Evolutionary conservation across 2,329 filamentous ascomycete genomes (phyloP), one percentile per base, ranked within the genome.

Genomic region (Aureobasidium sp.): DNA sequence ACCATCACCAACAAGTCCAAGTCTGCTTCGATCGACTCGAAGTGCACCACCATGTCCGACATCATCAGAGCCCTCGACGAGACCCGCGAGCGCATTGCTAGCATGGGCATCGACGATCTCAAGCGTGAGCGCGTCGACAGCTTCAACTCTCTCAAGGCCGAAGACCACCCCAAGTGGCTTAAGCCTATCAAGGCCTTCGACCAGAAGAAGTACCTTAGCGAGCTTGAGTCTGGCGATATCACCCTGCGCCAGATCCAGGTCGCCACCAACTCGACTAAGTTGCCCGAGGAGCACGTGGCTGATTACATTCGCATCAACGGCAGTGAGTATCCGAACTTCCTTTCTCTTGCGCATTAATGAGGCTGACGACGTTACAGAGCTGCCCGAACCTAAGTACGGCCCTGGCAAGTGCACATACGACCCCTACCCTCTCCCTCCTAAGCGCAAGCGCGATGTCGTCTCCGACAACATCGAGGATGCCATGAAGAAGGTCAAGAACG

Each of bases 281-380:
- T 52, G 7, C 62, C 62, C 32, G 62, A 63, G 53, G 58, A 63
- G 52, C 62, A 63, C 34, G 7, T 45, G 13, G 52, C 30, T 4
- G 37, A 49, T 13, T 34, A 34, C n/a, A 16, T 37, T 9, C 30
- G 30, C 36, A 15, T 41, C n/a, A 39, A 49, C 6, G 44, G 45
- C 45, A 29, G 57, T 59, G 25, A 58, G 54, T 48, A 3, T 45
- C 15, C 6, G 21, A 34, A 6, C 5, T 11, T 30, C n/a, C 7
- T 11, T 39, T 27, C 45, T 15, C n/a, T 1, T 5, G 9, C 10
- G 3, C n/a, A 3, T 34, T 3, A 15, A 10, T 32, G n/a, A 41
- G 36, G n/a, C 53, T 57, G 53, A 57, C 32, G 16, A 44, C 29
- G 11, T 0, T 3, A 13, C 29, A 45, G 29, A 32, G n/a, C 21